phyloP scores from a whole-genome alignment of 208 protist genomes.

The Trypanosoma melophagium region DNA sequence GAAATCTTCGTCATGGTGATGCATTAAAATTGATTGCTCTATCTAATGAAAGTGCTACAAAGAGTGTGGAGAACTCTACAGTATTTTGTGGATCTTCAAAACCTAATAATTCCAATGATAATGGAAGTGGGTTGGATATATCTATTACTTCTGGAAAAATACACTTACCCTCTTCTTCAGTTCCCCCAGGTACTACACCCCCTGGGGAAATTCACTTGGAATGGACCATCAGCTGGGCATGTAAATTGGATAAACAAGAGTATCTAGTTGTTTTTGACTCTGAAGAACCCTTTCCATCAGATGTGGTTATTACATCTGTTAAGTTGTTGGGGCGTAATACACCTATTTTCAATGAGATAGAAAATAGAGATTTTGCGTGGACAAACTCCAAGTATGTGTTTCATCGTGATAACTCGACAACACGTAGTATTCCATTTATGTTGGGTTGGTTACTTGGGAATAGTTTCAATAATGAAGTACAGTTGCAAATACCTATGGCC shows the following conservation, averaged over 20 bases:
- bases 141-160: too few relatives aligned
- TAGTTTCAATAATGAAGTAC: slow-evolving; percentile 36
- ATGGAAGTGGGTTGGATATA: too few relatives aligned
- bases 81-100: too few relatives aligned
- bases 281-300: background rate
- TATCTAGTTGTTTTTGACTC: slow-evolving; percentile 3
- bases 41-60: too few relatives aligned
- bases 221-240: background rate
- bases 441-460: slow-evolving; percentile 60
- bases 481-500: slow-evolving; percentile 45
- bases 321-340: background rate
- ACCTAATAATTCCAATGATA: background rate
- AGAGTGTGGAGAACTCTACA: too few relatives aligned
- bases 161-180: too few relatives aligned
- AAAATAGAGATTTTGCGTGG: background rate
- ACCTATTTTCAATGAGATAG: background rate
- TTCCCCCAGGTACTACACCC: background rate
- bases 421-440: slow-evolving; percentile 24
- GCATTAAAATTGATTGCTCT: background rate
- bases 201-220: background rate
- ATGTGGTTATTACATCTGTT: background rate
- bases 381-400: slow-evolving; percentile 4
- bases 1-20: background rate
- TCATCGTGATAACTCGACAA: background rate
- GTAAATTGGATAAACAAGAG: background rate